Base-by-base conservation (phyloP, 257 asterid genomes). In the Fraxinus quadrangulata region DNA sequence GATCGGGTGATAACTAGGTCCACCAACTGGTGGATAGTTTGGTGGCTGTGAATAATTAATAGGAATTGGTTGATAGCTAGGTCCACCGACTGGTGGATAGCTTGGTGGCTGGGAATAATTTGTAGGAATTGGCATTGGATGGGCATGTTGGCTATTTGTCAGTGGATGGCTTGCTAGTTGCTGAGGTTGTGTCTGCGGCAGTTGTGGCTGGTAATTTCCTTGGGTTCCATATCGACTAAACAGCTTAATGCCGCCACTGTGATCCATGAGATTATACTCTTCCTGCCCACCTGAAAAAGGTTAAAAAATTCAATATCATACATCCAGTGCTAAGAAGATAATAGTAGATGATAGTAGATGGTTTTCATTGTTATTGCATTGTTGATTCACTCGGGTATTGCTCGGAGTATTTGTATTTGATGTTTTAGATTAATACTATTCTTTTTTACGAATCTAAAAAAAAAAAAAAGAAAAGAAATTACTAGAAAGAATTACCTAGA, bases 281-380 rank as follows among this genome's bases (percentile, higher is more conserved):
- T 84, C 95, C 19, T 81, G 78, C 3, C 66, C 87, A 63, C 87
- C 96, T 93, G 85, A 81, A 71, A 59, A 79, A 39, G 13, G 13
- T 45, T 45, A 2, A 40, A 40, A 77, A 17, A 39, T 8, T 37
- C 13, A 56, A 56, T n/a, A 21, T 56, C 24, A 56, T 56, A 56
- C 66, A 56, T 56, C 11, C 28, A 56, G 28, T 56, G 66, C 28
- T n/a, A 56, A n/a, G 12, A 54, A 56, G 28, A 26, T 26, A 26
- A 26, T 26, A 26, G 28, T 26, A 26, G 28, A 26, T 26, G 28
- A 26, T 26, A 26, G 28, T 26, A 26, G 28, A 26, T 26, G 28
- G 0, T 26, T 26, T 26, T 26, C 28, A 26, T 26, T 26, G 28
- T 26, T 26, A 26, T 26, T 26, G 28, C 28, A 26, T 26, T 26